Evolutionary conservation across 768 basidiomycete genomes (phyloP).

Genomic region (Mycena belliarum): DNA sequence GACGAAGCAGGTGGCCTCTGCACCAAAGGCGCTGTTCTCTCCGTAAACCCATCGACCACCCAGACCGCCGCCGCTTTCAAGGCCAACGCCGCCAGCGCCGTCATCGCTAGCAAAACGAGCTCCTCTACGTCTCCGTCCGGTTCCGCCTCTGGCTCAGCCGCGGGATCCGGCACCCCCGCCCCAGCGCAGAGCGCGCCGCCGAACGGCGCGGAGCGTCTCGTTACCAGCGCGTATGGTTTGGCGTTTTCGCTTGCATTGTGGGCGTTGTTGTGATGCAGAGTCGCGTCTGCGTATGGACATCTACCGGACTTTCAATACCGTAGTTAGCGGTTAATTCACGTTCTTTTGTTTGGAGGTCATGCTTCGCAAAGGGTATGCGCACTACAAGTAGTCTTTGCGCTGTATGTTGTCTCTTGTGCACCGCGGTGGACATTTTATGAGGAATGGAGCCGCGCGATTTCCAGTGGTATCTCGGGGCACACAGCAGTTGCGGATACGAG

Average conservation of each 20-base stretch:
- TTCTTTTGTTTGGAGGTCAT: too few species aligned
- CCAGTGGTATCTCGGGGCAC: too few species aligned
- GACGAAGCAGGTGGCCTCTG: slow-evolving; percentile 42
- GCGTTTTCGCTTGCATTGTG: background rate
- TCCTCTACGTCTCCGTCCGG: too few species aligned
- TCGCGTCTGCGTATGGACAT: background rate
- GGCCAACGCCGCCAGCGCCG: slow-evolving; percentile 36
- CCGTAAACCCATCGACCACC: slow-evolving; percentile 35
- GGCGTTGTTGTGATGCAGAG: background rate
- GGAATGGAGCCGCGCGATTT: too few species aligned
- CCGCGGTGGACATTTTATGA: too few species aligned
- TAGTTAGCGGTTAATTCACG: background rate
- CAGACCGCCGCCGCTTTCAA: slow-evolving; percentile 38
- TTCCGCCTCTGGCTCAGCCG: background rate
- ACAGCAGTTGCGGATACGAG: too few species aligned
- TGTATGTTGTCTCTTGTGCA: too few species aligned
- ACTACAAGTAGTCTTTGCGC: too few species aligned
- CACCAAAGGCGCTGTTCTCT: slow-evolving; percentile 38
- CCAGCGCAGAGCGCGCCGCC: background rate
- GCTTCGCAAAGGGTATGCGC: too few species aligned
- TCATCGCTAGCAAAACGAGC: too few species aligned
- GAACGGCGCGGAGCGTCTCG: background rate
- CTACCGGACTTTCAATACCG: background rate
- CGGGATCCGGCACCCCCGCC: background rate
- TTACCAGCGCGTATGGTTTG: too few species aligned